Evolutionary conservation across 2,329 filamentous ascomycete genomes (phyloP).

Genomic region (Aspergillus unguis): DNA sequence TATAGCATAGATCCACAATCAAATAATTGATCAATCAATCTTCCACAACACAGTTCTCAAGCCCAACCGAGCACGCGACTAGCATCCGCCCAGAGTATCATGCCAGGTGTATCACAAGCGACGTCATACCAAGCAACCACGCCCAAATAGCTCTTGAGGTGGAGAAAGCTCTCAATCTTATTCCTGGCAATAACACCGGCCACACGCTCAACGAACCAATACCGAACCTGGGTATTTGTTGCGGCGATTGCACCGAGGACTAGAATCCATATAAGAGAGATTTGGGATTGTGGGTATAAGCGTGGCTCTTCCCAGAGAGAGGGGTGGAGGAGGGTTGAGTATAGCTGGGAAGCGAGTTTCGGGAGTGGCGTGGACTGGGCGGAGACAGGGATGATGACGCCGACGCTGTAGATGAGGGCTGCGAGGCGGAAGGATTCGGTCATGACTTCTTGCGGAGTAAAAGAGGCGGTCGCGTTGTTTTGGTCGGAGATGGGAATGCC

Average conservation of each 20-base stretch:
- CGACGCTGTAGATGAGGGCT: constrained; percentile 36
- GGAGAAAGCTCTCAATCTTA: constrained; percentile 25
- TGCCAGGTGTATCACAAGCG: constrained; percentile 33
- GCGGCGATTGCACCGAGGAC: constrained; percentile 40
- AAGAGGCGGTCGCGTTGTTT: constrained; percentile 11
- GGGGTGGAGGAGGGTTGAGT: constrained; percentile 20
- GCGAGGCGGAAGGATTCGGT: constrained; percentile 38
- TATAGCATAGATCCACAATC: too few relatives aligned
- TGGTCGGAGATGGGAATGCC: constrained; percentile 18
- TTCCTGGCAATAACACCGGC: constrained; percentile 18
- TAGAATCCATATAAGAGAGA: constrained; percentile 36
- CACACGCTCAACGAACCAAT: constrained; percentile 33
- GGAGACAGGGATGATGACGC: constrained; percentile 41
- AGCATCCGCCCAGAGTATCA: constrained; percentile 29
- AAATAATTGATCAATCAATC: too few relatives aligned
- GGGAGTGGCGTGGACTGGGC: constrained; percentile 36
- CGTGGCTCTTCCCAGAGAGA: constrained; percentile 25
- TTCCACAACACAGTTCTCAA: too few relatives aligned
- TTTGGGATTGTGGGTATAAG: constrained; percentile 11
- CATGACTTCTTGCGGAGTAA: constrained; percentile 23
- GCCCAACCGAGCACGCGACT: too few relatives aligned
- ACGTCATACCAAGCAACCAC: constrained; percentile 36
- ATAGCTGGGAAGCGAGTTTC: constrained; percentile 27
- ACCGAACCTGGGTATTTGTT: constrained; percentile 26
- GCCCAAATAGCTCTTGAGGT: constrained; percentile 23